Evolutionary conservation across 75 land plant genomes (phyloP).

Genomic region (Pinus tabuliformis): DNA sequence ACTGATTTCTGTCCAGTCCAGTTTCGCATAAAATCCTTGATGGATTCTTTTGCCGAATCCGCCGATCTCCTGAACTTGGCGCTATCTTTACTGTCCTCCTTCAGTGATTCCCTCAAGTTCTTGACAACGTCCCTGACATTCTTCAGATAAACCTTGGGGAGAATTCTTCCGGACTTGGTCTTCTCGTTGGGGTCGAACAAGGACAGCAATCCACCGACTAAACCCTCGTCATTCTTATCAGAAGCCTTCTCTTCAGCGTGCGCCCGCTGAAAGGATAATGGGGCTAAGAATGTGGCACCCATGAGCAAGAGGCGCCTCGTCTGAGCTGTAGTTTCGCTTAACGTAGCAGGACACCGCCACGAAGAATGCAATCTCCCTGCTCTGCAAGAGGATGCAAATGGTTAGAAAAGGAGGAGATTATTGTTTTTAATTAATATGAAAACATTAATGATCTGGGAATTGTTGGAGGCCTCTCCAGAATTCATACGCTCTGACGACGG

Average conservation of each 20-base stretch:
- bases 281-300: neutral
- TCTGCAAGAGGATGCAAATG: neutral
- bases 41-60: conserved; percentile 89
- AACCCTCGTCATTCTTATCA: conserved; percentile 24
- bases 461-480: neutral
- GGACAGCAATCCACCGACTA: conserved; percentile 48
- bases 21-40: conserved; percentile 65
- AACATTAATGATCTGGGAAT: neutral
- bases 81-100: conserved; percentile 61
- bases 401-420: neutral
- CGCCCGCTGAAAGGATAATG: conserved; percentile 7
- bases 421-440: neutral
- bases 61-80: conserved; percentile 79
- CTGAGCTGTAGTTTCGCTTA: neutral
- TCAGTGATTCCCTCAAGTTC: conserved; percentile 66
- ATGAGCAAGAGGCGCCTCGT: neutral
- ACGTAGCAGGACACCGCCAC: neutral
- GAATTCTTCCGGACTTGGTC: conserved; percentile 75
- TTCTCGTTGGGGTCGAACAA: conserved; percentile 81
- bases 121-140: conserved; percentile 82
- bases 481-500: neutral
- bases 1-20: conserved; percentile 77
- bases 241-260: conserved; percentile 24
- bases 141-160: conserved; percentile 89
- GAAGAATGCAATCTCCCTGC: conserved; percentile 7